These are phyloP conservation scores for Kodamaea jinghongensis DNA, from an alignment of 805 yeast genomes.

Conservation along the genomic window DNA sequence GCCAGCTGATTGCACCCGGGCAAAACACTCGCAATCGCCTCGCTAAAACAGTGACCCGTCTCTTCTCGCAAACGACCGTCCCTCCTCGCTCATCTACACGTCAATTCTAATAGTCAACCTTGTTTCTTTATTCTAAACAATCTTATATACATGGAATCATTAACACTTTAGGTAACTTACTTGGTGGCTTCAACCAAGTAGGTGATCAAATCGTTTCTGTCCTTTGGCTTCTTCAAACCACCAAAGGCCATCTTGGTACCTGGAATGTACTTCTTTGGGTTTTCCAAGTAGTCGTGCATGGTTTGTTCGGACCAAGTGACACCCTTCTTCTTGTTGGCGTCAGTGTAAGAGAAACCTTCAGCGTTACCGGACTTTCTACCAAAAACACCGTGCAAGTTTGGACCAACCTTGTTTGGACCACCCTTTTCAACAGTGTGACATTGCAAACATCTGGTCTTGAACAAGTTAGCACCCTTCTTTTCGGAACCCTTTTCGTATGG, in stretches of 20 bases:
- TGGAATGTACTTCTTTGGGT: slow-evolving; percentile 99
- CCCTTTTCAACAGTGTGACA: slow-evolving; percentile 97
- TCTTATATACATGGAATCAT: slow-evolving; percentile 6
- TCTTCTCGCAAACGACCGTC: too few species aligned
- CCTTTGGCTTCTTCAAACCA: slow-evolving; percentile 98
- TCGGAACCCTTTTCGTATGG: slow-evolving; percentile 41
- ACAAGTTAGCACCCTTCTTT: slow-evolving; percentile 92
- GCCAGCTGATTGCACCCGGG: too few species aligned
- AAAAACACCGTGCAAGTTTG: slow-evolving; percentile 92
- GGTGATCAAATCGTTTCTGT: slow-evolving; percentile 94
- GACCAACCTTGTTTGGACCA: slow-evolving; percentile 99
- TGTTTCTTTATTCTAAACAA: slow-evolving; percentile 1
- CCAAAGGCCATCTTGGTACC: slow-evolving; percentile 99
- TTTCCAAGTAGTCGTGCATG: slow-evolving; percentile 93
- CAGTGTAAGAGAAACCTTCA: slow-evolving; percentile 93
- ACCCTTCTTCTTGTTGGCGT: slow-evolving; percentile 96
- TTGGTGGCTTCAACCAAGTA: slow-evolving; percentile 59
- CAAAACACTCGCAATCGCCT: too few species aligned
- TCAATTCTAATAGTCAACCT: too few species aligned
- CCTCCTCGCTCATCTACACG: too few species aligned
- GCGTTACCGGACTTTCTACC: slow-evolving; percentile 93
- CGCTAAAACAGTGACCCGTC: too few species aligned
- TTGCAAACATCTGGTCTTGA: slow-evolving; percentile 98
- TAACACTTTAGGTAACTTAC: slow-evolving; percentile 19
- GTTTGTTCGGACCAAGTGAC: slow-evolving; percentile 84